phyloP scores from a whole-genome alignment of 2,329 filamentous ascomycete species.

The Ophiostoma sp. region DNA sequence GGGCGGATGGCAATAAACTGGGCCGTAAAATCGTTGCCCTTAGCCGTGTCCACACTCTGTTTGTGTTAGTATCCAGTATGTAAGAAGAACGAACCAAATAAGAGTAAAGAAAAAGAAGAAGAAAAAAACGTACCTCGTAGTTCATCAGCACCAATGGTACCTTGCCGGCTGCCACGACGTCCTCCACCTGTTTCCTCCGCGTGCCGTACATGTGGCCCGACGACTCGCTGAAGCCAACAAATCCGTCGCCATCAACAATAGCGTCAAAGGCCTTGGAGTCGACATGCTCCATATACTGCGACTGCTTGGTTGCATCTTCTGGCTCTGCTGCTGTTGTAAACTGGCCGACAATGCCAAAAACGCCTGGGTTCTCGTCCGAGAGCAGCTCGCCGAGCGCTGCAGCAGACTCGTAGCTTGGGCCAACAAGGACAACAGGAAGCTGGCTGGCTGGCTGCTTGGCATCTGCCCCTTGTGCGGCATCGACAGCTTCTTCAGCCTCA shows the following conservation, averaged over 20 bases:
- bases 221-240: slow-evolving; percentile 52
- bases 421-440: slow-evolving; percentile 61
- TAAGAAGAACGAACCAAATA: background rate
- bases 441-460: slow-evolving; percentile 43
- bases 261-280: slow-evolving; percentile 50
- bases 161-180: slow-evolving; percentile 49
- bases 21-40: slow-evolving; percentile 52
- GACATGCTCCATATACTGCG: slow-evolving; percentile 45
- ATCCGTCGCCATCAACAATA: slow-evolving; percentile 55
- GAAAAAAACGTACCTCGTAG: slow-evolving; percentile 42
- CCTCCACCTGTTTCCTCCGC: slow-evolving; percentile 48
- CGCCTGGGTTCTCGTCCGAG: slow-evolving; percentile 56
- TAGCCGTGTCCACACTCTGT: slow-evolving; percentile 51
- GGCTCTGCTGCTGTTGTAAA: slow-evolving; percentile 45
- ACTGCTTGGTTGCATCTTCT: slow-evolving; percentile 27
- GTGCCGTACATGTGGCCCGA: slow-evolving; percentile 52
- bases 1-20: slow-evolving; percentile 51
- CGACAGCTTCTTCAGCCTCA: slow-evolving; percentile 20
- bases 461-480: slow-evolving; percentile 11
- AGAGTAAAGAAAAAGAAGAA: background rate
- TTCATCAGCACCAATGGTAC: slow-evolving; percentile 55
- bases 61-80: slow-evolving; percentile 29
- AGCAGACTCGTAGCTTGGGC: slow-evolving; percentile 58
- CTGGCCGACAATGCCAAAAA: slow-evolving; percentile 55
- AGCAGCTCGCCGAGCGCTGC: slow-evolving; percentile 59